phyloP scores from a whole-genome alignment of 495 filamentous ascomycete genomes.

The Diplogelasinospora grovesii region DNA sequence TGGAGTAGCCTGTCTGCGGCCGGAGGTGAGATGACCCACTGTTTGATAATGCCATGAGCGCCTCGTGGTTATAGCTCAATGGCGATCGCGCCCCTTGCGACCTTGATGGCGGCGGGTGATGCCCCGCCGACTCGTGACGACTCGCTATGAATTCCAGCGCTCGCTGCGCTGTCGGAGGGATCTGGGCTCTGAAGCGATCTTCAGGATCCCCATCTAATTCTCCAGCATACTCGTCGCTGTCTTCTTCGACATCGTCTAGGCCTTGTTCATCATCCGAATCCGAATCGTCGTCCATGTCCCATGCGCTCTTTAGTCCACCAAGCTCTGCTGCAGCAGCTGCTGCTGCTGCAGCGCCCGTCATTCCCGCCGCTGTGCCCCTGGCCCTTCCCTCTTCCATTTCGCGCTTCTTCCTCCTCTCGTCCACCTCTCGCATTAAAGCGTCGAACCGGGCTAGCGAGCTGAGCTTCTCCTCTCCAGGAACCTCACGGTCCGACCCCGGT shows the following conservation, averaged over 20 bases:
- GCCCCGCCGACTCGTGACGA: constrained; percentile 21
- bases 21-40: constrained; percentile 24
- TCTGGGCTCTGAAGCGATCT: constrained; percentile 24
- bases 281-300: constrained; percentile 38
- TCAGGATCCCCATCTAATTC: constrained; percentile 26
- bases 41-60: constrained; percentile 26
- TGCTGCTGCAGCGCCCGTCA: too few relatives aligned
- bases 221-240: constrained; percentile 30
- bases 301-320: constrained; percentile 35
- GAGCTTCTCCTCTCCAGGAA: constrained; percentile 47
- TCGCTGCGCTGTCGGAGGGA: constrained; percentile 31
- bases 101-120: constrained; percentile 10
- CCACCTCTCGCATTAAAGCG: constrained; percentile 49
- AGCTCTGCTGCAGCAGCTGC: constrained; percentile 7
- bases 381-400: constrained; percentile 20
- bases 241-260: constrained; percentile 33
- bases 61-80: constrained; percentile 27
- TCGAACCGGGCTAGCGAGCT: constrained; percentile 53
- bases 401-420: constrained; percentile 36
- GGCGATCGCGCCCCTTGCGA: constrained; percentile 10
- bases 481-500: constrained; percentile 39
- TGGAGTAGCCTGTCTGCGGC: constrained; percentile 41
- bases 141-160: constrained; percentile 46
- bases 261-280: constrained; percentile 22
- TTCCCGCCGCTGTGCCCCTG: too few relatives aligned